Evolutionary conservation across 2,329 filamentous ascomycete species (phyloP).

Genomic region (Cytospora piceae): DNA sequence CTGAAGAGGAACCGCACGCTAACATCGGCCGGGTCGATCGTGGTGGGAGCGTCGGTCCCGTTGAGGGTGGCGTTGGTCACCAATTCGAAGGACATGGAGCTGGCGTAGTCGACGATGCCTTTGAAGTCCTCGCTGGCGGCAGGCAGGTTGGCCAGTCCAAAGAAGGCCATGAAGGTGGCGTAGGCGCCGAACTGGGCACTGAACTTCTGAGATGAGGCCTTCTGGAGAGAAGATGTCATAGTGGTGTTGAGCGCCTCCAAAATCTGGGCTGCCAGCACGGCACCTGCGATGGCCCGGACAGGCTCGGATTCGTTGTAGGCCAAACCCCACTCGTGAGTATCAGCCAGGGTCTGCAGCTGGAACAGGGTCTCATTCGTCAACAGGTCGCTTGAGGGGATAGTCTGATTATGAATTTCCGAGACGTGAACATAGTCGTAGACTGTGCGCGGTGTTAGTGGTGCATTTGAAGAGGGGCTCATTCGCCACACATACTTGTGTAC

Average conservation of each 20-base stretch:
- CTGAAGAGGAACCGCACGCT: slow-evolving; percentile 64
- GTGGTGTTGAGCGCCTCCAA: slow-evolving; percentile 57
- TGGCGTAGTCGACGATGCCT: slow-evolving; percentile 82
- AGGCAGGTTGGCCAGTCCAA: slow-evolving; percentile 59
- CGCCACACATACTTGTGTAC: slow-evolving; percentile 57
- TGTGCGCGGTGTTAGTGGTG: slow-evolving; percentile 36
- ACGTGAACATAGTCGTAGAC: slow-evolving; percentile 66
- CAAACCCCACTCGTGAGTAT: slow-evolving; percentile 79
- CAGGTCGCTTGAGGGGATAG: slow-evolving; percentile 61
- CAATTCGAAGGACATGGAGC: slow-evolving; percentile 78
- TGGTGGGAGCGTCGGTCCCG: slow-evolving; percentile 42
- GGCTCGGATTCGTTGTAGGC: slow-evolving; percentile 79
- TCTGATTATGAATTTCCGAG: slow-evolving; percentile 61
- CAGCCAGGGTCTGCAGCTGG: slow-evolving; percentile 74
- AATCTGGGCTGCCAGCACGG: slow-evolving; percentile 60
- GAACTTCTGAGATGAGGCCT: slow-evolving; percentile 45
- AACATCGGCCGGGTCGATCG: slow-evolving; percentile 46
- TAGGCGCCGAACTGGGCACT: slow-evolving; percentile 65
- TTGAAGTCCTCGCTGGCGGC: slow-evolving; percentile 65
- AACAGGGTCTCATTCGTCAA: slow-evolving; percentile 62
- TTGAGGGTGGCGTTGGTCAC: slow-evolving; percentile 56
- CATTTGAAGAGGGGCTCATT: not conserved
- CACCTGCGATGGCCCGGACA: slow-evolving; percentile 60
- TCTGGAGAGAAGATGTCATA: slow-evolving; percentile 43
- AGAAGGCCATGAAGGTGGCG: slow-evolving; percentile 65